Conservation (phyloP, 805 yeast species). For the Sugiyamaella qingdaonensis region DNA sequence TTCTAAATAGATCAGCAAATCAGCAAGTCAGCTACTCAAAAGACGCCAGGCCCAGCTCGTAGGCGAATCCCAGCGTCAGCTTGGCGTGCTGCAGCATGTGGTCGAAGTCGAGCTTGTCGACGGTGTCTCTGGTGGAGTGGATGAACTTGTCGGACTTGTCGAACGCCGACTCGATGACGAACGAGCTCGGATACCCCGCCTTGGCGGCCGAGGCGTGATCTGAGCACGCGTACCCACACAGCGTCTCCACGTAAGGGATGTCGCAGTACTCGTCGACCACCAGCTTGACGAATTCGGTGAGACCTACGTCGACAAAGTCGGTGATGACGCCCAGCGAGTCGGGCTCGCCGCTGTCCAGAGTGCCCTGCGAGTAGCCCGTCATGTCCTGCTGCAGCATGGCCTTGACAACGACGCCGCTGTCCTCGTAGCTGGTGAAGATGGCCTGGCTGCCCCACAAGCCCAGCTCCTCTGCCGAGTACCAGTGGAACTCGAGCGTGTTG, state of each 20-base stretch:
- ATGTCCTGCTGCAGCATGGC: constrained; percentile 94
- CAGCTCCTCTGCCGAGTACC: constrained; percentile 93
- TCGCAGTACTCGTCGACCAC: constrained; percentile 58
- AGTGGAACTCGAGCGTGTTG: constrained; percentile 86
- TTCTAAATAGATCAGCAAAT: no score
- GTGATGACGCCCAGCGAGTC: constrained; percentile 77
- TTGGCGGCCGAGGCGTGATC: constrained; percentile 86
- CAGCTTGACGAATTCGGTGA: constrained; percentile 58
- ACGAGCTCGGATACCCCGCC: constrained; percentile 79
- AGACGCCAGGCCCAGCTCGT: constrained; percentile 56
- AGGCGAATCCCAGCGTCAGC: constrained; percentile 65
- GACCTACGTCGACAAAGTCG: constrained; percentile 55
- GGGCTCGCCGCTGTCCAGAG: constrained; percentile 46
- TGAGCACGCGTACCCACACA: constrained; percentile 90
- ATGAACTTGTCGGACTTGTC: constrained; percentile 61
- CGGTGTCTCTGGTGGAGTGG: constrained; percentile 74
- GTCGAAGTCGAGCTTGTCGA: constrained; percentile 71
- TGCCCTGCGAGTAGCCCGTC: constrained; percentile 70
- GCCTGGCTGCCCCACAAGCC: constrained; percentile 85
- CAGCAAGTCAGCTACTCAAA: constrained; percentile 16
- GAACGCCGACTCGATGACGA: constrained; percentile 74
- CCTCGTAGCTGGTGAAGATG: constrained; percentile 54
- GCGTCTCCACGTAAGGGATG: constrained; percentile 68
- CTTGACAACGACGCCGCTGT: constrained; percentile 49
- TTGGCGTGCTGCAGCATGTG: constrained; percentile 81